Conservation (phyloP, 2,329 filamentous ascomycete species). For the Xylariaceae sp. region DNA sequence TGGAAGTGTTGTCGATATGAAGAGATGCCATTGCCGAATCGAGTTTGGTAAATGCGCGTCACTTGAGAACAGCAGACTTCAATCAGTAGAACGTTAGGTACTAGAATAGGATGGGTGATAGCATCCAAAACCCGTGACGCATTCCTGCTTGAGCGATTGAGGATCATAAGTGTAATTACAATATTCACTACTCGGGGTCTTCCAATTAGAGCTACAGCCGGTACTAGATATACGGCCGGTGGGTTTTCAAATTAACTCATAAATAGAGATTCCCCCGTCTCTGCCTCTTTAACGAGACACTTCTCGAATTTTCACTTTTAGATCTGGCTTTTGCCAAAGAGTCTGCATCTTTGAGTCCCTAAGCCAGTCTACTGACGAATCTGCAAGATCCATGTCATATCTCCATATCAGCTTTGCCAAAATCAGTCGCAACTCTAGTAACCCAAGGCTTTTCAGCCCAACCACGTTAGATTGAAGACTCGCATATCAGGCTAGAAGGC, state of each 20-base stretch:
- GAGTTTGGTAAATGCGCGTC: too few species aligned
- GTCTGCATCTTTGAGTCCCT: constrained; percentile 23
- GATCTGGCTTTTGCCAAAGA: constrained; percentile 23
- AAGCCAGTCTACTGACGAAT: constrained; percentile 24
- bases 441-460: constrained; percentile 8
- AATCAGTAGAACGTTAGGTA: too few species aligned
- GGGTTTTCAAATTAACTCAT: not conserved
- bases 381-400: constrained; percentile 21
- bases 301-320: constrained; percentile 14
- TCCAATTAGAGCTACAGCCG: too few species aligned
- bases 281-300: not conserved
- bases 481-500: not conserved
- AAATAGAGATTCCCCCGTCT: not conserved
- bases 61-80: too few species aligned
- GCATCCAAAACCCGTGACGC: too few species aligned
- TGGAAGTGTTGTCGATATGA: constrained; percentile 21
- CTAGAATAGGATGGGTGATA: too few species aligned
- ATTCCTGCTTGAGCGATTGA: too few species aligned
- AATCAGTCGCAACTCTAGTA: constrained; percentile 11
- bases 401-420: constrained; percentile 18
- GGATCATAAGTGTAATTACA: too few species aligned
- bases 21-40: constrained; percentile 16
- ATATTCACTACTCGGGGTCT: too few species aligned
- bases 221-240: not conserved
- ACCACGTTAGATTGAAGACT: not conserved